Percentiles rank a stretch among this genome's conserved stretches.
Conservation (phyloP, 352 stramenopile genomes). For the Phytophthora rubi region DNA sequence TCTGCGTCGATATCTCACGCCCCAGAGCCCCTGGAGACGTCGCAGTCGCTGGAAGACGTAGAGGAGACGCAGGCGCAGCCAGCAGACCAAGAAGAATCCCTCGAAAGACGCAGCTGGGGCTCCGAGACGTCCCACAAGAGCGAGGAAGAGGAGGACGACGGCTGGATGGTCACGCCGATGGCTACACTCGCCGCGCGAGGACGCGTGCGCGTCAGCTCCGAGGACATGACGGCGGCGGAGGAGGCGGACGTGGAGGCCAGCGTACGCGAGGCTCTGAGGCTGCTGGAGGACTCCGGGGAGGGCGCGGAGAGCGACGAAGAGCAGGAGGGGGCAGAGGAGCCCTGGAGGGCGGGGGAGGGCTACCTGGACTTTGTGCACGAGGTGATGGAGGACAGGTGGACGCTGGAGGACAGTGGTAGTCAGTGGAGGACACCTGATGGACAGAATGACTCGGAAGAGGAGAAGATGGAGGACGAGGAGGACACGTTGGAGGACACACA, state of each 20-base stretch:
- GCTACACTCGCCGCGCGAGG: conserved; percentile 19
- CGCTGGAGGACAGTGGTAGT: conserved; percentile 20
- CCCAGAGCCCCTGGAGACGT: conserved; percentile 2
- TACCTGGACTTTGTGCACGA: conserved; percentile 69
- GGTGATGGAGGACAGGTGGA: conserved; percentile 49
- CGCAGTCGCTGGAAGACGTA: conserved; percentile 1
- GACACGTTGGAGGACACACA: background rate
- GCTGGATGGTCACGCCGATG: conserved; percentile 41
- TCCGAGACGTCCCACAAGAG: conserved; percentile 27
- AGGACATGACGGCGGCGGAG: conserved; percentile 29
- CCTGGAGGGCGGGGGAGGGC: background rate
- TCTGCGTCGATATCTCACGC: conserved; percentile 25
- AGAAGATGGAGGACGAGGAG: conserved; percentile 19
- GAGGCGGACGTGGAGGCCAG: conserved; percentile 57
- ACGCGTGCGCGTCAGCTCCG: conserved; percentile 1
- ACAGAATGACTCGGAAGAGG: conserved; percentile 15
- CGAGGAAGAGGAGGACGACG: conserved; percentile 41
- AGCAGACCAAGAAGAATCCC: conserved; percentile 3
- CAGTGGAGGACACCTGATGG: conserved; percentile 18
- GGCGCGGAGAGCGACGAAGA: conserved; percentile 28
- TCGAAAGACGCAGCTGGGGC: conserved; percentile 19
- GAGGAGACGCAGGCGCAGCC: background rate
- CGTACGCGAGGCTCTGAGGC: conserved; percentile 54
- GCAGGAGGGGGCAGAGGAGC: conserved; percentile 4
- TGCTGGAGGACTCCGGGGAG: conserved; percentile 49